Percentiles rank a stretch among this genome's conserved stretches.
Conservation (phyloP, 768 basidiomycete species). For the Termitomyces sp. region DNA sequence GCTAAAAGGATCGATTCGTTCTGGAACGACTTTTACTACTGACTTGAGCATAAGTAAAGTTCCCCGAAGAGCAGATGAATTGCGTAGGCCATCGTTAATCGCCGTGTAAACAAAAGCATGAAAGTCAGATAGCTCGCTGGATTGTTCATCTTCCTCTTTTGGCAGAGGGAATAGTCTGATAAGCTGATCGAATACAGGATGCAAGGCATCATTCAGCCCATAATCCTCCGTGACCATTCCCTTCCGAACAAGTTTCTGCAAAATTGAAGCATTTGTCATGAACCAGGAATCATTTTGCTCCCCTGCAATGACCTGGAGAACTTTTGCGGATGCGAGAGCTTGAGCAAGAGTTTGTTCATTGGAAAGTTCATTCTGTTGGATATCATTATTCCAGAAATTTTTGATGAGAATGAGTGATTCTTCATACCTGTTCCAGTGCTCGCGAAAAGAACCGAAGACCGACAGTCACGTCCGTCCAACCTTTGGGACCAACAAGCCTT, state of each 20-base stretch:
- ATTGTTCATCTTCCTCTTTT: slow-evolving; percentile 73
- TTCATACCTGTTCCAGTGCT: slow-evolving; percentile 70
- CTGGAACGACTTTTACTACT: slow-evolving; percentile 72
- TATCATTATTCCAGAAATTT: not conserved
- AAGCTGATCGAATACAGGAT: slow-evolving; percentile 79
- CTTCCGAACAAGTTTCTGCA: slow-evolving; percentile 84
- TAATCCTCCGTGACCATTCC: slow-evolving; percentile 79
- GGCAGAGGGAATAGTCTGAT: slow-evolving; percentile 72
- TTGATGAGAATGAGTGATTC: not conserved
- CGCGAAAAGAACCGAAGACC: slow-evolving; percentile 88
- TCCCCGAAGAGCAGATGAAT: slow-evolving; percentile 66
- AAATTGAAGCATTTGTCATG: slow-evolving; percentile 54
- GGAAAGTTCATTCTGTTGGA: slow-evolving; percentile 61
- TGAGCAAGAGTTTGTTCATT: slow-evolving; percentile 57
- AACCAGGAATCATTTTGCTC: slow-evolving; percentile 87
- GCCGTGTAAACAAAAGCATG: slow-evolving; percentile 70
- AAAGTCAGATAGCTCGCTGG: slow-evolving; percentile 68
- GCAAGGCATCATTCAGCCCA: slow-evolving; percentile 72
- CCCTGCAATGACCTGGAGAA: slow-evolving; percentile 78
- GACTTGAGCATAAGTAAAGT: slow-evolving; percentile 84
- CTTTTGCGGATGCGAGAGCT: slow-evolving; percentile 79
- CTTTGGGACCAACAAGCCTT: slow-evolving; percentile 72
- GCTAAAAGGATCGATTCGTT: slow-evolving; percentile 79
- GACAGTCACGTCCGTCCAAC: slow-evolving; percentile 89
- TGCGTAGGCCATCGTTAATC: slow-evolving; percentile 75